Evolutionary conservation across 495 filamentous ascomycete species (phyloP), one percentile per base, ranked within the genome.

Genomic region (Xylaria scruposa): DNA sequence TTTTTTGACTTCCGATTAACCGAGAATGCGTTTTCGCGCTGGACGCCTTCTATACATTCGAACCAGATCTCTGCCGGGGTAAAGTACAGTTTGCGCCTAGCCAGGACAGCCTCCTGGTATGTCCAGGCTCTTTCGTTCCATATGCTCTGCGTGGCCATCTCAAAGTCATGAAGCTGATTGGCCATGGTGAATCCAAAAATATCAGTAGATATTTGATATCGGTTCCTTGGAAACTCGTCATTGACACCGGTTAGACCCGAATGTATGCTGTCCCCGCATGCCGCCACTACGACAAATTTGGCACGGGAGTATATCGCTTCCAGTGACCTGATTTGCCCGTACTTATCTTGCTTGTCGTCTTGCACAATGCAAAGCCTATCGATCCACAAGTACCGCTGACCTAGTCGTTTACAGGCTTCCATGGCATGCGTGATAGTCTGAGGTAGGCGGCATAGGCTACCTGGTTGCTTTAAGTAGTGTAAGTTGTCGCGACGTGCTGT

Each of bases 111-210:
- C 58, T 82, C 80, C 56, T 81, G 79, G 51, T 78, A 79, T 21
- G 80, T 81, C 79, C 80, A 82, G 1, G 68, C 80, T 26, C 80
- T 75, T n/a, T 66, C 77, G 72, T 81, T 81, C 80, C 81, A 83
- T 51, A 56, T 19, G 73, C 75, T 9, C 15, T 53, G 38, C 21
- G 62, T 65, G 40, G 62, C 62, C 13, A 40, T 49, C 1, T 49
- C 26, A 31, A 49, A 65, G 21, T 21, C 38, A 19, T 65, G 10
- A 9, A 65, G 17, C 9, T 49, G 24, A 17, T 46, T 46, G 7
- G 40, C 44, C 47, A 51, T 51, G n/a, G 47, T 51, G n/a, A 51
- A 51, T 12, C 47, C 47, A 51, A 24, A 51, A 1, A 51, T 1
- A 21, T 51, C n/a, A 0, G 47, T 51, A 51, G 7, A 24, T 21